Evolutionary conservation across 768 basidiomycete species (phyloP), one percentile per base, ranked within the genome.

Genomic region (Tulasnella sp.): DNA sequence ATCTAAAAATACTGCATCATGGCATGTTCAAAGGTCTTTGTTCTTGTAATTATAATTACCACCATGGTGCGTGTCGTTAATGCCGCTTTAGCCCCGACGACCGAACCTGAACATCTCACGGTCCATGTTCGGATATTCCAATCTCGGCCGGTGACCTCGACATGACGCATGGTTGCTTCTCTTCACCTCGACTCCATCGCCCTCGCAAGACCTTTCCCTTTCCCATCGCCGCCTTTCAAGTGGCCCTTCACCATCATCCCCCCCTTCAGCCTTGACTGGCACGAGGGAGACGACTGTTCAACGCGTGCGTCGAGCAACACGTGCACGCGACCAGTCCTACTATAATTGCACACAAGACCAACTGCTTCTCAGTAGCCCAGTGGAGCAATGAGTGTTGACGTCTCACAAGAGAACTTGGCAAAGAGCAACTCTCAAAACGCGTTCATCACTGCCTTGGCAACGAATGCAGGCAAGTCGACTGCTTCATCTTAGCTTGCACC

Each of bases 361-460:
- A 58, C 58, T 12, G 58, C 58, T 64, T 64, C 58, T 64, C 58
- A 25, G 8, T 17, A 64, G 71, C 40, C 42, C 9, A 42, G 69
- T 36, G 69, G 40, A 38, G 40, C 2, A 3, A 75, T 75, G 74
- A 67, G 54, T 34, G 49, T 49, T 4, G 49, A 49, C 49, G 54
- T 75, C n/a, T 67, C 74, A 22, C 58, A 75, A 19, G 54, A 58
- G 22, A 9, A 3, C 25, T 25, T 75, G 9, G 67, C 34, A 9
- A 75, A 75, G 22, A 77, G 79, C 78, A 79, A 76, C 72, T 83
- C 85, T 45, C 84, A 87, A 0, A 82, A 85, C 68, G 85, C 88
- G 2, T 93, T 92, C 80, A 67, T 89, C 71, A 89, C 90, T 37
- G 86, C 90, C 7, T 82, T 92, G 15, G 86, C 87, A 19, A 85